Base-by-base conservation (phyloP, 164 flowering plant genomes). In the Berberis thunbergii region DNA sequence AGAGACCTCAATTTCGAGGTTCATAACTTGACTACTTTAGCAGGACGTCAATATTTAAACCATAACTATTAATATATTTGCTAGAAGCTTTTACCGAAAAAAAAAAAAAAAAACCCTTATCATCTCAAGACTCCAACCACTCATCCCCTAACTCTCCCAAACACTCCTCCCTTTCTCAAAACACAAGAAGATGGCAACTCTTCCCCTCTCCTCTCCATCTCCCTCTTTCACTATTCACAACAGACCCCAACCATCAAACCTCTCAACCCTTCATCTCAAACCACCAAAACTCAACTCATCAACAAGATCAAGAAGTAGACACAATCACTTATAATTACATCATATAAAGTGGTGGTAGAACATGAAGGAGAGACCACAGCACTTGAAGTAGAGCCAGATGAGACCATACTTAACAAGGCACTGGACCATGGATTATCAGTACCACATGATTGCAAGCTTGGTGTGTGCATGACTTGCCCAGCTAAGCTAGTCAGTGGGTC, bases 391-490 rank as follows among this genome's bases (percentile, higher is more conserved):
- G 99, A 86, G 2, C 77, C 79, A 6, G 95, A 88, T 61, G 99
- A 94, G 85, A 84, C 78, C 63, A 89, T 94, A 4, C 78, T 94
- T 1, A 49, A 75, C n/a, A 86, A 79, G 79, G 96, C 96, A 11
- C 54, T 94, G 73, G 98, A 91, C 43, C 52, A 50, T 48, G 99
- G 95, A 49, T 2, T 94, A 73, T 7, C 58, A 1, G 87, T 94
- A 45, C 96, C 99, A 0, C 85, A 94, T 70, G 99, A 94, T 74
- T 94, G 99, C 78, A 88, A 91, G 76, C 91, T 94, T 41, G 99
- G 99, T 4, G 98, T 93, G 42, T 90, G 98, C 82, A 93, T 93
- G 97, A 94, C 98, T 4, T 94, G 98, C 72, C 98, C 97, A 0
- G 96, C 98, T 9, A 68, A 76, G 64, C 88, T 94, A 0, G 0